Percentiles rank a stretch among this genome's conserved stretches.
These are phyloP conservation scores for Fusarium sambucinum DNA, from an alignment of 2,329 filamentous ascomycete species.

Conservation along the genomic window DNA sequence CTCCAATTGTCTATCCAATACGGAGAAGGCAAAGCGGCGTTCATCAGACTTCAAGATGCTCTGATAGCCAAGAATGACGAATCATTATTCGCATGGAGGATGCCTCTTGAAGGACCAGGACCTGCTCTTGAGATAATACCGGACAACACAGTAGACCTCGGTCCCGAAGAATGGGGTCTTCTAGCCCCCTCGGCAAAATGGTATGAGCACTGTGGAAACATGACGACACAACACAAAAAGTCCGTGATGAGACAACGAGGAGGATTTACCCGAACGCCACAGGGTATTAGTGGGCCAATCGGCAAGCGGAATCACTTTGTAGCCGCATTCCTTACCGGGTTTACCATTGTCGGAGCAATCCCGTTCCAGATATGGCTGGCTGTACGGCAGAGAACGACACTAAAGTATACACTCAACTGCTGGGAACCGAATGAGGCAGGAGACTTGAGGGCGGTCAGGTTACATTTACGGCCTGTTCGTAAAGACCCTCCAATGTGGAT, in stretches of 20 bases:
- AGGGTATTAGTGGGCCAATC: conserved; percentile 2
- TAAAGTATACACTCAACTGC: conserved; percentile 7
- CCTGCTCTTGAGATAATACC: not conserved
- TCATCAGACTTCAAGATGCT: conserved; percentile 5
- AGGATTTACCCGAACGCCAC: not conserved
- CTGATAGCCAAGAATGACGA: conserved; percentile 9
- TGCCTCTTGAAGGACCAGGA: not conserved
- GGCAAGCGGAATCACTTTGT: conserved; percentile 4
- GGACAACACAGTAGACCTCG: not conserved
- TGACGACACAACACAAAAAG: conserved; percentile 10
- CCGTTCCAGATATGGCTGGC: conserved; percentile 9
- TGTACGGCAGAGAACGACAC: not conserved
- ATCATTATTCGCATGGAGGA: conserved; percentile 7
- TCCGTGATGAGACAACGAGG: not conserved
- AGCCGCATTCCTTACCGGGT: not conserved
- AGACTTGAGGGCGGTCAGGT: not conserved
- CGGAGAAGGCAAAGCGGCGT: conserved; percentile 1
- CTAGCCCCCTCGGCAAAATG: not conserved
- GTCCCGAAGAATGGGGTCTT: conserved; percentile 5
- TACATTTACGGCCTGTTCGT: not conserved
- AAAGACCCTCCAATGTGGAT: conserved; percentile 7
- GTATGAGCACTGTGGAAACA: conserved; percentile 6
- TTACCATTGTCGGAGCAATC: not conserved
- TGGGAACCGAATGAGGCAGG: conserved; percentile 1
- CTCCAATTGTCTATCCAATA: conserved; percentile 4